Evolutionary conservation across 2,329 filamentous ascomycete species (phyloP).

Genomic region (Rutstroemia sp.): DNA sequence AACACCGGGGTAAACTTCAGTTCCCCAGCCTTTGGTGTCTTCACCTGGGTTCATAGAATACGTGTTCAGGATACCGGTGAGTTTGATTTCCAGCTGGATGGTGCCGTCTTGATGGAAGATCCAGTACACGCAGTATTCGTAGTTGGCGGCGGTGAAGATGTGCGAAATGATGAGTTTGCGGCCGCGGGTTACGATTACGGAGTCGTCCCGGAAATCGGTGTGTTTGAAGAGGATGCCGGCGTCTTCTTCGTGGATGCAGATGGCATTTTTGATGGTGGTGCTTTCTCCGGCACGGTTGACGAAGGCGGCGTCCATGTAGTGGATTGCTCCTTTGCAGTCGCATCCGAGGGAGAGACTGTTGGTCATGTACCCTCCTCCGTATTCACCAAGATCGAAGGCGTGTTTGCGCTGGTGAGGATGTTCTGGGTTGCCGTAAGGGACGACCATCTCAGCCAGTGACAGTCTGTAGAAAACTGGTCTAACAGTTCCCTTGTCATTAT

Average conservation of each 20-base stretch:
- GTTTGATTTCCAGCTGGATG: slow-evolving; percentile 83
- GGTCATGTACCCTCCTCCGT: slow-evolving; percentile 77
- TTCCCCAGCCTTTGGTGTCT: slow-evolving; percentile 81
- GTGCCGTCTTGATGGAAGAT: slow-evolving; percentile 90
- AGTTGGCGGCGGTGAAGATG: slow-evolving; percentile 92
- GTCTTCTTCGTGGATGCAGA: slow-evolving; percentile 94
- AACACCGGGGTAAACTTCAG: slow-evolving; percentile 81
- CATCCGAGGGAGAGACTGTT: slow-evolving; percentile 71
- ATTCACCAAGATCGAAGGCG: slow-evolving; percentile 74
- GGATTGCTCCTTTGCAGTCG: slow-evolving; percentile 84
- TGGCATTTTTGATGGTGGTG: slow-evolving; percentile 82
- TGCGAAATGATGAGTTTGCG: slow-evolving; percentile 84
- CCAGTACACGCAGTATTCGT: slow-evolving; percentile 87
- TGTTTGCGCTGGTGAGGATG: slow-evolving; percentile 76
- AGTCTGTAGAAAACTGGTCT: slow-evolving; percentile 82
- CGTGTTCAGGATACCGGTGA: slow-evolving; percentile 90
- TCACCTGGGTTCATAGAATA: slow-evolving; percentile 75
- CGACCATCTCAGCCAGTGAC: slow-evolving; percentile 89
- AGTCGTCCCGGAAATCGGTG: slow-evolving; percentile 87
- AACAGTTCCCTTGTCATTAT: slow-evolving; percentile 72
- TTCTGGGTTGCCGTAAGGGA: slow-evolving; percentile 79
- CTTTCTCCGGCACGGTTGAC: slow-evolving; percentile 70
- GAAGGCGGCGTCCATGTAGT: slow-evolving; percentile 80
- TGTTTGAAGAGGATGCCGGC: slow-evolving; percentile 90
- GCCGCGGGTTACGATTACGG: slow-evolving; percentile 75